phyloP scores from a whole-genome alignment of 108 stramenopile genomes.

The Thalassiosira profunda region DNA sequence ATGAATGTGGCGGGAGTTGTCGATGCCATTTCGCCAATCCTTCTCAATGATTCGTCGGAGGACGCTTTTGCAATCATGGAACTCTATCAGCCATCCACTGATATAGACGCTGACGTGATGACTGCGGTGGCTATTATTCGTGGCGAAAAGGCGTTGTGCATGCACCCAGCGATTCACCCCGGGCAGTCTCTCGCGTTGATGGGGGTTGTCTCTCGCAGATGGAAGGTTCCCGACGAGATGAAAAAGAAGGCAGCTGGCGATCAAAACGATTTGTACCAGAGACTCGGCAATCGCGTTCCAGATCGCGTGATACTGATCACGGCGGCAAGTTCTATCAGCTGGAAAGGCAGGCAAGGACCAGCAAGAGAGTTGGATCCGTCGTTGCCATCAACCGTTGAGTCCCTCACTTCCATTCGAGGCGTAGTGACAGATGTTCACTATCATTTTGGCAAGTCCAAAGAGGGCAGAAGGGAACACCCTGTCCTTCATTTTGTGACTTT shows the following conservation, averaged over 20 bases:
- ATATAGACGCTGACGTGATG: slow-evolving; percentile 15
- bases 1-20: slow-evolving; percentile 50
- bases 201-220: slow-evolving; percentile 54
- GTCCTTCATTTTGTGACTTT: slow-evolving; percentile 43
- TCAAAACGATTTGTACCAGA: slow-evolving; percentile 22
- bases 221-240: slow-evolving; percentile 65
- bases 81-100: slow-evolving; percentile 51
- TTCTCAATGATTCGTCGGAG: slow-evolving; percentile 44
- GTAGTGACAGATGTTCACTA: slow-evolving; percentile 44
- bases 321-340: slow-evolving; percentile 32
- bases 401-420: slow-evolving; percentile 41
- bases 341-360: slow-evolving; percentile 24
- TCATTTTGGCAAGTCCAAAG: slow-evolving; percentile 6
- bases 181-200: slow-evolving; percentile 55
- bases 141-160: slow-evolving; percentile 52
- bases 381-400: slow-evolving; percentile 37
- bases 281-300: slow-evolving; percentile 55
- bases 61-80: slow-evolving; percentile 82
- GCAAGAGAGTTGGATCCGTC: not conserved
- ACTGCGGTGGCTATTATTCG: slow-evolving; percentile 65
- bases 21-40: slow-evolving; percentile 84
- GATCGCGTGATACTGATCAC: slow-evolving; percentile 68
- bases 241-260: not conserved
- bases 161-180: slow-evolving; percentile 66
- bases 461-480: slow-evolving; percentile 7